Conservation (phyloP, 345 rosid species). For the Bretschneidera sinensis region DNA sequence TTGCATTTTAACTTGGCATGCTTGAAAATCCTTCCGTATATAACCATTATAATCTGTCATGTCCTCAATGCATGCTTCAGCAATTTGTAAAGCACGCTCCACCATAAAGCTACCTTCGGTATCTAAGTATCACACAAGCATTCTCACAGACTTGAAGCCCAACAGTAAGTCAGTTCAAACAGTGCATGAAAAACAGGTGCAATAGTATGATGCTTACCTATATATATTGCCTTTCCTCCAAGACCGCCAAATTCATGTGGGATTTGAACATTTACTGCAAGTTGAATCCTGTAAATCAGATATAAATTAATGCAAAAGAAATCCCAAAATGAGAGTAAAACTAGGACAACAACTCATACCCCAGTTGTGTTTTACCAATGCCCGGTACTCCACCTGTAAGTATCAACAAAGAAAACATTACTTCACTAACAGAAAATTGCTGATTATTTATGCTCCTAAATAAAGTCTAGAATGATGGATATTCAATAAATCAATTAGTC, state of each 20-base stretch:
- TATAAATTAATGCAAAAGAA: constrained; percentile 13
- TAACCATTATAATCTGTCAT: constrained; percentile 52
- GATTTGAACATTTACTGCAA: constrained; percentile 90
- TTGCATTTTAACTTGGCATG: constrained; percentile 40
- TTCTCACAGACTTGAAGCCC: constrained; percentile 3
- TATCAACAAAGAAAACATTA: constrained; percentile 6
- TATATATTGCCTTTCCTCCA: constrained; percentile 86
- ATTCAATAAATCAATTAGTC: not conserved
- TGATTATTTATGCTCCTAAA: constrained; percentile 7
- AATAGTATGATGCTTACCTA: constrained; percentile 37
- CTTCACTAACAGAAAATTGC: not conserved
- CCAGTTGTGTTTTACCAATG: constrained; percentile 94
- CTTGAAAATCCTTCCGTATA: constrained; percentile 41
- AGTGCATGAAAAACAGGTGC: not conserved
- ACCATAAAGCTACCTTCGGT: constrained; percentile 97
- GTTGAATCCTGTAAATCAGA: constrained; percentile 71
- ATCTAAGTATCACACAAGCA: constrained; percentile 40
- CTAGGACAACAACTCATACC: constrained; percentile 39
- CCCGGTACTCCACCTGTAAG: constrained; percentile 79
- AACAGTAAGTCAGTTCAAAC: not conserved
- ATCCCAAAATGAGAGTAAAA: constrained; percentile 6
- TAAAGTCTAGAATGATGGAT: not conserved
- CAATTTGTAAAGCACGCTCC: constrained; percentile 84
- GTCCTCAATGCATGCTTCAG: constrained; percentile 75
- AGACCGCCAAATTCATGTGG: constrained; percentile 80